Base-by-base conservation (phyloP, 73 alveolate species). In the Paramecium pentaurelia region DNA sequence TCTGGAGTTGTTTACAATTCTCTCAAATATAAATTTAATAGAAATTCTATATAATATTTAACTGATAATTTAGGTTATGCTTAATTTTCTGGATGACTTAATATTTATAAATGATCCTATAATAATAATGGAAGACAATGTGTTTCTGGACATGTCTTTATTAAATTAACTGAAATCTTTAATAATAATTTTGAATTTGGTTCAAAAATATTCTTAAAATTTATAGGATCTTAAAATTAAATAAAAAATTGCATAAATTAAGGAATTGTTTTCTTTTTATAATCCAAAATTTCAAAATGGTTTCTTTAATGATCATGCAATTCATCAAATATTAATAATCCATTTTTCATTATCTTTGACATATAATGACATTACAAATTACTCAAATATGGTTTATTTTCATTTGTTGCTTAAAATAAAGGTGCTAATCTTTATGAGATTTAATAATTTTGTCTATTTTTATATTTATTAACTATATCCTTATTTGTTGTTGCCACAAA, bases 1-100 rank as follows among this genome's bases (percentile, higher is more conserved):
- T 80, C 91, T 45, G 91, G 91, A 18, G 91, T 80, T 7, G 91
- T 80, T 49, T 80, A 12, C 12, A 80, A 49, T 27, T 80, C 91
- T 44, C 27, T 80, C 44, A 80, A 36, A 25, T 44, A 80, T 10
- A 80, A 8, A 49, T 45, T 20, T n/a, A 80, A 49, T 80, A 80
- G 12, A 80, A 80, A 80, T 44, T 80, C 91, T 18, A 80, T 49
- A 27, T 80, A 80, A 45, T 9, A 28, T 18, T 80, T 80, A 1
- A 49, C 16, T 75, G 88, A 42, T 75, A 16, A n/a, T 75, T 75
- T 75, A 18, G 91, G 58, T 10, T 22, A 34, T 16, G 44, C 22
- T 10, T n/a, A 37, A 38, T 73, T 25, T 37, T 11, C 10, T 14
- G 14, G n/a, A 34, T 22, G 28, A 45, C 25, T 22, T 1, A 54